Percentiles rank a stretch among this genome's conserved stretches.
Conservation (phyloP, 2,329 filamentous ascomycete genomes). For the Shiraia bambusicola region DNA sequence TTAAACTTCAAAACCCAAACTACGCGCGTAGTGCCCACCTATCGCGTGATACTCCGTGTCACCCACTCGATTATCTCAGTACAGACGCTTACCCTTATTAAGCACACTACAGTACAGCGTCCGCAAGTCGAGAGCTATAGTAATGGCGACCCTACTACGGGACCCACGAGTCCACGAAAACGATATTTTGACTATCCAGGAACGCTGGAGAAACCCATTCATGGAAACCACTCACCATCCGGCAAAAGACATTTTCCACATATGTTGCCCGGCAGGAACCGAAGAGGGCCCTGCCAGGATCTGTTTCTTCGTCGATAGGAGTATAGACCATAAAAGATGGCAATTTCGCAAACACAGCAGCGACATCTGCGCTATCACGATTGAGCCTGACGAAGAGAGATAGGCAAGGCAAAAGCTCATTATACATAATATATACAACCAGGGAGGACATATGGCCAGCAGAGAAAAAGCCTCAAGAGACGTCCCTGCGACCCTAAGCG, state of each 20-base stretch:
- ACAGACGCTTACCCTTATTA: too few relatives aligned
- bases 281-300: slow-evolving; percentile 16
- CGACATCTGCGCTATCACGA: slow-evolving; percentile 17
- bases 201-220: slow-evolving; percentile 23
- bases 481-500: slow-evolving; percentile 1
- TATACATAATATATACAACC: slow-evolving; percentile 24
- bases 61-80: too few relatives aligned
- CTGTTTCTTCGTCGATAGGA: slow-evolving; percentile 31
- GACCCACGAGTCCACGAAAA: slow-evolving; percentile 20
- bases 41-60: too few relatives aligned
- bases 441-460: slow-evolving; percentile 7
- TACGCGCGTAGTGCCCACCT: too few relatives aligned
- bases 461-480: slow-evolving; percentile 5
- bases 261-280: too few relatives aligned
- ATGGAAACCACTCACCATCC: slow-evolving; percentile 24
- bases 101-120: slow-evolving; percentile 28
- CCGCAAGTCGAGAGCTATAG: slow-evolving; percentile 19
- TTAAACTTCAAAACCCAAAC: too few relatives aligned
- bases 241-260: slow-evolving; percentile 18
- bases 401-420: slow-evolving; percentile 2
- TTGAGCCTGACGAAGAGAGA: slow-evolving; percentile 3
- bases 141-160: slow-evolving; percentile 23
- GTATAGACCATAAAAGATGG: slow-evolving; percentile 16
- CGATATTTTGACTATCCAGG: slow-evolving; percentile 24
- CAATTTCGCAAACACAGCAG: slow-evolving; percentile 13